These are phyloP conservation scores for Silene vulgaris DNA, from an alignment of 179 eudicot species.

Conservation along the genomic window DNA sequence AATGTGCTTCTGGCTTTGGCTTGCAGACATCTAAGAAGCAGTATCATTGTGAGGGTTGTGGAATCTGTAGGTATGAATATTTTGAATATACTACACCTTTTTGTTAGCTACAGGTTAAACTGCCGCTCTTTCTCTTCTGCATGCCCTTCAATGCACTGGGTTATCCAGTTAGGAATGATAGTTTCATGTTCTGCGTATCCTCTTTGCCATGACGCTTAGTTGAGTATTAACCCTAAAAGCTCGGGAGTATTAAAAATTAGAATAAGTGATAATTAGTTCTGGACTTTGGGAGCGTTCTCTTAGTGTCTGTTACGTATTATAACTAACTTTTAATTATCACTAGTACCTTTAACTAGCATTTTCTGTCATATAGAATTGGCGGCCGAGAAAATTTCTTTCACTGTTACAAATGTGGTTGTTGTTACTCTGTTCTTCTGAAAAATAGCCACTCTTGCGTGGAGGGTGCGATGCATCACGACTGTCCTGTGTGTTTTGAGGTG, in stretches of 20 bases:
- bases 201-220: not conserved
- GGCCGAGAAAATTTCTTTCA: constrained; percentile 75
- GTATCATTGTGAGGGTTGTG: constrained; percentile 79
- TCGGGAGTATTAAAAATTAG: not conserved
- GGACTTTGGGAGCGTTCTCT: not conserved
- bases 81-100: not conserved
- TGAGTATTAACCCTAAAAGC: not conserved
- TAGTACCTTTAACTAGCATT: not conserved
- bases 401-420: constrained; percentile 78
- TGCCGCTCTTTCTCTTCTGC: not conserved
- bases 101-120: constrained; percentile 7
- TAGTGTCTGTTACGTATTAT: not conserved
- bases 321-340: not conserved
- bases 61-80: constrained; percentile 71
- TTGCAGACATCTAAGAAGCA: constrained; percentile 66
- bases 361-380: constrained; percentile 50
- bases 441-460: constrained; percentile 77
- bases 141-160: constrained; percentile 4
- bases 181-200: not conserved
- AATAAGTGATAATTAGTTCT: not conserved
- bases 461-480: constrained; percentile 93
- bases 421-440: constrained; percentile 59
- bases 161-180: not conserved
- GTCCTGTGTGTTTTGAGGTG: constrained; percentile 97
- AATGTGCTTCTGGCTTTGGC: constrained; percentile 10